Percentiles rank a stretch among this genome's conserved stretches.
These are phyloP conservation scores for Dioscorea cayenensis DNA, from an alignment of 116 monocot species.

Conservation along the genomic window DNA sequence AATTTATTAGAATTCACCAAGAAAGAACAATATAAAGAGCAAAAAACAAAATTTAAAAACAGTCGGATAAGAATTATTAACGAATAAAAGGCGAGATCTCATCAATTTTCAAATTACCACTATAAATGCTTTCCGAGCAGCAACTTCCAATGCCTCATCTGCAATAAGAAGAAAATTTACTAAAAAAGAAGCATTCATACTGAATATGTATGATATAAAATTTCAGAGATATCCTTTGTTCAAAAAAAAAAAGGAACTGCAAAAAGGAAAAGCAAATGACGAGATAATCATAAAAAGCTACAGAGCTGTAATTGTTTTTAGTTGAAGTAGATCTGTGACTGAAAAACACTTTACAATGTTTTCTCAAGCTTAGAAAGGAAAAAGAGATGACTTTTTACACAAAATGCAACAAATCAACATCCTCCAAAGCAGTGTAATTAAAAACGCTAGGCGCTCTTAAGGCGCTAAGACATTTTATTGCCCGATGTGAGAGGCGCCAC, in stretches of 20 bases:
- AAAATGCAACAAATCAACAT: too few relatives aligned
- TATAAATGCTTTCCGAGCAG: conserved; percentile 45
- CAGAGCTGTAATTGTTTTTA: too few relatives aligned
- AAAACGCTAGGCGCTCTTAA: too few relatives aligned
- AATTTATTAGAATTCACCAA: too few relatives aligned
- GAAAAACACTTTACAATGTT: too few relatives aligned
- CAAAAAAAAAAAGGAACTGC: neutral
- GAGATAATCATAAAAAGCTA: too few relatives aligned
- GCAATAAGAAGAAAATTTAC: conserved; percentile 26
- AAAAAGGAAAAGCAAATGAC: neutral
- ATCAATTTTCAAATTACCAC: conserved; percentile 30
- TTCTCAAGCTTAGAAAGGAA: too few relatives aligned
- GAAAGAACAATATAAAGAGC: neutral
- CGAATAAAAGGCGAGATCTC: neutral
- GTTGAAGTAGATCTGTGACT: too few relatives aligned
- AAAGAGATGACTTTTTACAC: too few relatives aligned
- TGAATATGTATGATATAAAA: neutral
- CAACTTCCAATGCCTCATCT: conserved; percentile 62
- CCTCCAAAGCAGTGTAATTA: too few relatives aligned
- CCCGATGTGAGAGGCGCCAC: too few relatives aligned
- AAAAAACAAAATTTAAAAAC: neutral
- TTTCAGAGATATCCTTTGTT: neutral
- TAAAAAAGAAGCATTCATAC: neutral
- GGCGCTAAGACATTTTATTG: too few relatives aligned
- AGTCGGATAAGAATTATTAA: neutral